These are phyloP conservation scores for Bipolaris oryzae DNA, from an alignment of 2,329 filamentous ascomycete species.

Conservation along the genomic window DNA sequence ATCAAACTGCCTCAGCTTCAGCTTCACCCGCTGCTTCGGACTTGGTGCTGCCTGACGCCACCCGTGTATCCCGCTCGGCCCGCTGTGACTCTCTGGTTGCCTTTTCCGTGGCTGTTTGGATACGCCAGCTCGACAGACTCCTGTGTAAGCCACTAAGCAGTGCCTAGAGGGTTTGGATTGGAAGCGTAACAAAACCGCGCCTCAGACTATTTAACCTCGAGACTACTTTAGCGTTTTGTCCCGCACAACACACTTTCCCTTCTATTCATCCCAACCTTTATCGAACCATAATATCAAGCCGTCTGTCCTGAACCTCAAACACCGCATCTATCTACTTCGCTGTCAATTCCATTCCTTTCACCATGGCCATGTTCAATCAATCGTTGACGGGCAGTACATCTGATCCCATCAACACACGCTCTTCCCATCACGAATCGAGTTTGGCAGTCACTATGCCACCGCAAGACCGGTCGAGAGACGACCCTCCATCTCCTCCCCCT, in stretches of 20 bases:
- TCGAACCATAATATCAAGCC: not conserved
- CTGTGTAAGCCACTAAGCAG: conserved; percentile 27
- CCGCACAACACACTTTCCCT: conserved; percentile 1
- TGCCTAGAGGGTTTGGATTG: conserved; percentile 1
- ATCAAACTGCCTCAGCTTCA: conserved; percentile 28
- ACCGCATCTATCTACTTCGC: not conserved
- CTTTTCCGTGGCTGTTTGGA: conserved; percentile 25
- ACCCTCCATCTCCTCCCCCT: conserved; percentile 49
- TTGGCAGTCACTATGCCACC: conserved; percentile 9
- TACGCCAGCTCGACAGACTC: conserved; percentile 34
- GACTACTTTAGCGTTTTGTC: conserved; percentile 28
- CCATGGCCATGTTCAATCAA: conserved; percentile 7
- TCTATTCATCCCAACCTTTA: not conserved
- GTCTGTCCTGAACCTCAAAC: not conserved
- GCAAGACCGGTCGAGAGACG: conserved; percentile 41
- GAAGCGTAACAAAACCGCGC: conserved; percentile 10
- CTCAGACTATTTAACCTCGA: conserved; percentile 38
- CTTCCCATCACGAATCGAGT: not conserved
- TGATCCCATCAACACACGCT: not conserved
- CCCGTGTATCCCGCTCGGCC: conserved; percentile 46
- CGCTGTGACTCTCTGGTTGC: conserved; percentile 42
- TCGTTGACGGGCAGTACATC: not conserved
- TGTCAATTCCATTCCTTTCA: not conserved
- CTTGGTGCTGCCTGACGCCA: conserved; percentile 31
- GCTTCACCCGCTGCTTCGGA: conserved; percentile 33